Base-by-base conservation (phyloP, 73 alveolate genomes). In the Effrenium voratum region DNA sequence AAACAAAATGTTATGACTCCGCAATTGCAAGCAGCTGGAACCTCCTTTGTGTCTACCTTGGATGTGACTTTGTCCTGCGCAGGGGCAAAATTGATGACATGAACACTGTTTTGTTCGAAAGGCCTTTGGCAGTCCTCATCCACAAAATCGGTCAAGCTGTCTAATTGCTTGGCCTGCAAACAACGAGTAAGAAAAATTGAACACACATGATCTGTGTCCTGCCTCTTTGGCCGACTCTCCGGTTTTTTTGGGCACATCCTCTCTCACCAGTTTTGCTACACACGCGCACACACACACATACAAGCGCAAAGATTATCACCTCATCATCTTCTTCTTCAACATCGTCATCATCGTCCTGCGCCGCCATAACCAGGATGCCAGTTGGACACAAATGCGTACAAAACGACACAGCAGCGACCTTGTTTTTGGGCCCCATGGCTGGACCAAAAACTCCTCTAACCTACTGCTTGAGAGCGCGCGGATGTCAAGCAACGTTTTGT, bases 31-130 rank as follows among this genome's bases (percentile, higher is more conserved):
- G 12, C n/a, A n/a, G n/a, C n/a, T n/a, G n/a, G n/a, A n/a, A 44
- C 96, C 96, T 88, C 96, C 77, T 88, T 88, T 49, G 96, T 75
- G 47, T 88, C 96, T 26, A 88, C 96, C 38, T 88, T 88, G 87
- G 96, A 88, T 75, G 96, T 88, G 87, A 75, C 82, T 52, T 88
- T 88, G 96, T 88, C 96, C 96, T 88, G 41, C 12, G 26, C 28
- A 26, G 34, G 10, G 6, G 34, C 8, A 22, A 43, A 12, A 80
- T 49, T 44, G 63, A 34, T 10, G 16, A 24, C 41, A 28, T 24
- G 40, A 34, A 36, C 82, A n/a, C n/a, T n/a, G n/a, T n/a, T n/a
- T n/a, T n/a, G n/a, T n/a, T n/a, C n/a, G n/a, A n/a, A n/a, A n/a
- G n/a, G n/a, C n/a, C n/a, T n/a, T n/a, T n/a, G n/a, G n/a, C n/a